Evolutionary conservation across 2,329 filamentous ascomycete species (phyloP).

Genomic region (Ascochyta lentis): DNA sequence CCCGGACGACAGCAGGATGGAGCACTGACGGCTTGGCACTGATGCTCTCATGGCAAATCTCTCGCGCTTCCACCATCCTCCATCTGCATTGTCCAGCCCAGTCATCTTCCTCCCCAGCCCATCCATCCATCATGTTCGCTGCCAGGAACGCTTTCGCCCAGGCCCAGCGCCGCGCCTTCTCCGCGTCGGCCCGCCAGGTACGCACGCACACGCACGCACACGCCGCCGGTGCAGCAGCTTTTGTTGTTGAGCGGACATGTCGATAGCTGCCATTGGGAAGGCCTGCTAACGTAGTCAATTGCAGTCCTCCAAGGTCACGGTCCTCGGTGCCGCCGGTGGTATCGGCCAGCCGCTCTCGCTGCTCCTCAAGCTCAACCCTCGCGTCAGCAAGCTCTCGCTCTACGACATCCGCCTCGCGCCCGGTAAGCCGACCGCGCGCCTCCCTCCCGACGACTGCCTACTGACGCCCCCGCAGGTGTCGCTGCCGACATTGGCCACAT

Average conservation of each 20-base stretch:
- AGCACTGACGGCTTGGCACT: conserved; percentile 15
- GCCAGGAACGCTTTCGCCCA: conserved; percentile 59
- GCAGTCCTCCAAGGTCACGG: conserved; percentile 95
- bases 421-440: conserved; percentile 64
- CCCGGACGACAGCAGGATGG: conserved; percentile 4
- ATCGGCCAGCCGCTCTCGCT: conserved; percentile 98
- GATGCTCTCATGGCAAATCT: conserved; percentile 30
- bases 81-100: conserved; percentile 31
- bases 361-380: conserved; percentile 97
- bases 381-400: conserved; percentile 90
- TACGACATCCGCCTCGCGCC: conserved; percentile 97
- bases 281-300: conserved; percentile 32
- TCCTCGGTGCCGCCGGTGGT: conserved; percentile 95
- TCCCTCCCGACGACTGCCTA: background rate
- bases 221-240: conserved; percentile 25
- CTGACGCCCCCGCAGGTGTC: conserved; percentile 70
- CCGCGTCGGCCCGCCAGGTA: conserved; percentile 60
- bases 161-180: conserved; percentile 61
- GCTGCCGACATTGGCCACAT: conserved; percentile 98
- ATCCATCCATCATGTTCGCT: conserved; percentile 69
- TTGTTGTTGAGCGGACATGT: conserved; percentile 17
- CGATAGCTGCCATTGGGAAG: conserved; percentile 18
- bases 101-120: conserved; percentile 31
- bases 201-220: conserved; percentile 33
- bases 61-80: conserved; percentile 23